These are phyloP conservation scores for Arthrobotrys iridis DNA, from an alignment of 2,329 filamentous ascomycete genomes.

Conservation along the genomic window DNA sequence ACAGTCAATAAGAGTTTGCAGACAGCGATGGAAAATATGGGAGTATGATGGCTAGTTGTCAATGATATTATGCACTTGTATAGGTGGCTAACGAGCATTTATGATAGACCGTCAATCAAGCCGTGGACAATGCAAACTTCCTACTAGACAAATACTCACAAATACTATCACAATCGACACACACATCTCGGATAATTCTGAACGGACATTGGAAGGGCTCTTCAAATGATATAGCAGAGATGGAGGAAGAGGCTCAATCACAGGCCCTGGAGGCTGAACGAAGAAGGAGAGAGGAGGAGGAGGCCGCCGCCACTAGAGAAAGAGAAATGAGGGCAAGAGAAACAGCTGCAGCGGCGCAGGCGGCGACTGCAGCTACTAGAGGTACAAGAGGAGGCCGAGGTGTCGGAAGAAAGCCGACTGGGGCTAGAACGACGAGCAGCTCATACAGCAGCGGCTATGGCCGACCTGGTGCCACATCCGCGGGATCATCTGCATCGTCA, in stretches of 20 bases:
- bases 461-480: not conserved
- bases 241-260: slow-evolving; percentile 79
- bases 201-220: slow-evolving; percentile 91
- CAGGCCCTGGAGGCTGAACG: slow-evolving; percentile 81
- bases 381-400: slow-evolving; percentile 8
- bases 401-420: slow-evolving; percentile 51
- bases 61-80: not conserved
- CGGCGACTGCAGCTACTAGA: slow-evolving; percentile 55
- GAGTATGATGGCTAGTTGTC: slow-evolving; percentile 66
- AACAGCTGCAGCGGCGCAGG: slow-evolving; percentile 60
- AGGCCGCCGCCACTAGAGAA: slow-evolving; percentile 74
- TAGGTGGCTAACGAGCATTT: slow-evolving; percentile 28
- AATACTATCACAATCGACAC: slow-evolving; percentile 95
- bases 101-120: slow-evolving; percentile 48
- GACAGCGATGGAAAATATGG: slow-evolving; percentile 79
- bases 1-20: slow-evolving; percentile 76
- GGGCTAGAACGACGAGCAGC: slow-evolving; percentile 28
- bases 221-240: slow-evolving; percentile 82
- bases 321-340: slow-evolving; percentile 61
- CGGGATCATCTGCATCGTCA: slow-evolving; percentile 11
- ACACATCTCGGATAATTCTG: slow-evolving; percentile 91
- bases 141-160: slow-evolving; percentile 95
- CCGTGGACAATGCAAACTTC: slow-evolving; percentile 75
- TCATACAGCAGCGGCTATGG: slow-evolving; percentile 42
- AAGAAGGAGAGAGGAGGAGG: slow-evolving; percentile 80